These are phyloP conservation scores for Grammothele lineata DNA, from an alignment of 768 basidiomycete genomes.

Conservation along the genomic window DNA sequence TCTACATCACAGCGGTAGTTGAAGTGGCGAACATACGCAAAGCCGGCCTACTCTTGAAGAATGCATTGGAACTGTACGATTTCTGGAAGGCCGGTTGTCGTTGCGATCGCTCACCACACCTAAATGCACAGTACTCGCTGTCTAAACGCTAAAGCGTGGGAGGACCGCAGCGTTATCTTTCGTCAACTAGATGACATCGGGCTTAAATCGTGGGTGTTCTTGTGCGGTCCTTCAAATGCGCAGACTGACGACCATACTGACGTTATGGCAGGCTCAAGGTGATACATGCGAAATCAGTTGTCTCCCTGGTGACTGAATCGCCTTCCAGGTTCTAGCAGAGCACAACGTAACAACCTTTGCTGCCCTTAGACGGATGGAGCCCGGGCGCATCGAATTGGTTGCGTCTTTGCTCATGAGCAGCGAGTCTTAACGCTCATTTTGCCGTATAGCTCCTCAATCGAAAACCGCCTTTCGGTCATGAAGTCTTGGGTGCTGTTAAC, in stretches of 20 bases:
- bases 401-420: neutral
- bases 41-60: slow-evolving; percentile 62
- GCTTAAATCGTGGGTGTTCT: slow-evolving; percentile 80
- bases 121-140: slow-evolving; percentile 61
- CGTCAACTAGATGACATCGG: slow-evolving; percentile 89
- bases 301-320: no score
- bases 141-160: slow-evolving; percentile 86
- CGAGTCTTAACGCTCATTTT: neutral
- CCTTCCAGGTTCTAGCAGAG: slow-evolving; percentile 67
- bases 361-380: slow-evolving; percentile 49
- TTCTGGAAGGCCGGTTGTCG: neutral
- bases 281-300: neutral
- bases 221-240: no score
- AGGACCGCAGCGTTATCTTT: slow-evolving; percentile 78
- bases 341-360: slow-evolving; percentile 65
- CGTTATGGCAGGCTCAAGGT: slow-evolving; percentile 23
- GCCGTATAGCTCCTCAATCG: slow-evolving; percentile 65
- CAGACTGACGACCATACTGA: neutral
- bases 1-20: slow-evolving; percentile 62
- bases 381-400: slow-evolving; percentile 64
- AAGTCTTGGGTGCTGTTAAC: slow-evolving; percentile 54
- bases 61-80: slow-evolving; percentile 74
- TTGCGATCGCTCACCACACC: no score
- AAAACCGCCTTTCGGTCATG: slow-evolving; percentile 67
- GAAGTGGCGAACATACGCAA: slow-evolving; percentile 69